Evolutionary conservation across 1,284 basidiomycete genomes (phyloP).

Genomic region (Cutaneotrichosporon mucoides): DNA sequence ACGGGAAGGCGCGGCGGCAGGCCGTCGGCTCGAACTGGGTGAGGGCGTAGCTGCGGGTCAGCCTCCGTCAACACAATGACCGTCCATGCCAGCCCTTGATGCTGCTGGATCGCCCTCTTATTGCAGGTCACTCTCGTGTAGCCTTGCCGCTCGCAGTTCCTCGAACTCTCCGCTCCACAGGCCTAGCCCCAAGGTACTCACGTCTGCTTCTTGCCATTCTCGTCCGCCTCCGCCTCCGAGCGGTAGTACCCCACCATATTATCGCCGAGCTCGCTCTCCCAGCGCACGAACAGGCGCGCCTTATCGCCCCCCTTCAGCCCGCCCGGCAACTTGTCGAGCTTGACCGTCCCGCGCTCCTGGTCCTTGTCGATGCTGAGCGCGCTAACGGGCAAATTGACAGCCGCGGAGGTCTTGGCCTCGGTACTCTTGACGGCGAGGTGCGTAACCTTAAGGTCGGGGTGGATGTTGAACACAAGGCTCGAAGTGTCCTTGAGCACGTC

Average conservation of each 20-base stretch:
- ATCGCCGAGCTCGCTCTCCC: slow-evolving; percentile 60
- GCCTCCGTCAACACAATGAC: background rate
- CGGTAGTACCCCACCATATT: slow-evolving; percentile 58
- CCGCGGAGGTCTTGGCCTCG: slow-evolving; percentile 57
- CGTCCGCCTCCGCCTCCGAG: slow-evolving; percentile 50
- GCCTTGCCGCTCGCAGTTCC: too few relatives aligned
- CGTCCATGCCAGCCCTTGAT: background rate
- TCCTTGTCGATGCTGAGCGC: slow-evolving; percentile 57
- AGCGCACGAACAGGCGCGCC: slow-evolving; percentile 53
- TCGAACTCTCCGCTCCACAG: too few relatives aligned
- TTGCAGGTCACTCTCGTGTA: too few relatives aligned
- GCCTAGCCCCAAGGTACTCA: slow-evolving; percentile 21
- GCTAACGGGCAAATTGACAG: slow-evolving; percentile 48
- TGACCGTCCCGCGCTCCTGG: slow-evolving; percentile 62
- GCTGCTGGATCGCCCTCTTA: too few relatives aligned
- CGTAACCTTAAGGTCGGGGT: slow-evolving; percentile 62
- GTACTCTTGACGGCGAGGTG: slow-evolving; percentile 62
- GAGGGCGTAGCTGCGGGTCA: slow-evolving; percentile 57
- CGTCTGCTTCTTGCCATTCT: slow-evolving; percentile 51
- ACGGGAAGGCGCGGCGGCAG: slow-evolving; percentile 73
- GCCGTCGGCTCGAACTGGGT: slow-evolving; percentile 82
- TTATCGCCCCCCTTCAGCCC: slow-evolving; percentile 61
- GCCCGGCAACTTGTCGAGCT: slow-evolving; percentile 60
- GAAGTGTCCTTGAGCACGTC: slow-evolving; percentile 64
- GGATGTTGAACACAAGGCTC: slow-evolving; percentile 67